phyloP scores from a whole-genome alignment of 192 early-diverging fungal genomes.

The Podila minutissima region DNA sequence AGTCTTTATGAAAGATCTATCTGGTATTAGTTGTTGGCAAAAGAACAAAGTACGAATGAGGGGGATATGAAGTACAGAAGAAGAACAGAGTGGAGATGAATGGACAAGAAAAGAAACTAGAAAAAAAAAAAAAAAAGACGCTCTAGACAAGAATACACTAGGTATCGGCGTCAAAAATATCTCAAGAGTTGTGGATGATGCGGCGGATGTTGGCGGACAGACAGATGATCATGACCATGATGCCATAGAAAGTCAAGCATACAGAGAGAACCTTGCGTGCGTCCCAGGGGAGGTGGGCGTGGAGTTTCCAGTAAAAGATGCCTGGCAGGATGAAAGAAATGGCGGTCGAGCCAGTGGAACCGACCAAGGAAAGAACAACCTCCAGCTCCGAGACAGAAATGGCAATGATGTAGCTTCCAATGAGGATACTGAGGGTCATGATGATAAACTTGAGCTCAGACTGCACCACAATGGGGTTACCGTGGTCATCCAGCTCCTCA shows the following conservation, averaged over 20 bases:
- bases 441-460: constrained; percentile 65
- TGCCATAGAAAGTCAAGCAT: constrained; percentile 71
- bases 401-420: constrained; percentile 76
- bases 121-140: not conserved
- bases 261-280: constrained; percentile 72
- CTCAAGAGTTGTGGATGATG: constrained; percentile 18
- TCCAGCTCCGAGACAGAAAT: constrained; percentile 83
- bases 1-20: too few species aligned
- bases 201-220: constrained; percentile 72
- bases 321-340: constrained; percentile 98
- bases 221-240: constrained; percentile 83
- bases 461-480: constrained; percentile 34
- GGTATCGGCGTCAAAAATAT: not conserved
- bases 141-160: too few species aligned
- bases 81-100: too few species aligned
- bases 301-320: constrained; percentile 90
- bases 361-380: constrained; percentile 89
- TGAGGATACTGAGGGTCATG: constrained; percentile 76
- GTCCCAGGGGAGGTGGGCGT: constrained; percentile 69
- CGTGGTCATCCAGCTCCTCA: constrained; percentile 26
- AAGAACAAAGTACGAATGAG: too few species aligned
- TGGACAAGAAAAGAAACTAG: not conserved
- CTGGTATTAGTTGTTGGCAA: too few species aligned
- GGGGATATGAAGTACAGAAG: too few species aligned
- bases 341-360: constrained; percentile 95